Base-by-base conservation (phyloP, 2,329 filamentous ascomycete genomes). In the Arthrinium phaeospermum region DNA sequence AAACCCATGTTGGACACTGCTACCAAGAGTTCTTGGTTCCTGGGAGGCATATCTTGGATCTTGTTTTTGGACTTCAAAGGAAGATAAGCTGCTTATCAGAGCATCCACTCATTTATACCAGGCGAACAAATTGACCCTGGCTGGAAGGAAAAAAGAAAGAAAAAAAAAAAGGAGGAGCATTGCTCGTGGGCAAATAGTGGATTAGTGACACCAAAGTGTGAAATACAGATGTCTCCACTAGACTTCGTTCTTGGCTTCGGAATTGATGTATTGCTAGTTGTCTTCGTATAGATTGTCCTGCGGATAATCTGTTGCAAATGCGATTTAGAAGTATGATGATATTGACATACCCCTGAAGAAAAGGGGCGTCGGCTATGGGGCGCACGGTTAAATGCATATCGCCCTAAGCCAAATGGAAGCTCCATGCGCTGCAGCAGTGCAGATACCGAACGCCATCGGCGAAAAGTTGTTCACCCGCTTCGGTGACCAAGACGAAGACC, bases 321-420 rank as follows among this genome's bases (percentile, higher is more conserved):
- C 6, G 45, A 47, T 47, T 47, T 47, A 6, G 16, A 22, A 47
- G 5, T 47, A 47, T 47, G 16, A 22, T 22, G 16, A 47, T 16
- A 14, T 13, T 53, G 10, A 53, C 13, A 5, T 30, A 61, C 53
- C 30, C 57, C 34, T 64, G 57, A n/a, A 34, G 57, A 41, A 64
- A 64, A 64, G 34, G 30, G 57, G 57, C 19, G 13, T 64, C 7
- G 2, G 10, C 37, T 37, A 8, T 6, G 30, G 16, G 4, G 5
- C 8, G 13, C 19, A n/a, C 10, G 19, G 34, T 64, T 64, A 64
- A 64, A 64, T 64, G 57, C 57, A 64, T 64, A 64, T 64, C 19
- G 57, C 34, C n/a, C 19, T 64, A 64, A 41, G 57, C 57, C 19
- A n/a, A 19, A 2, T 12, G 5, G 12, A 12, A 41, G 22, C 34